Conservation (phyloP, 2,329 filamentous ascomycete genomes). For the Orbilia javanica region DNA sequence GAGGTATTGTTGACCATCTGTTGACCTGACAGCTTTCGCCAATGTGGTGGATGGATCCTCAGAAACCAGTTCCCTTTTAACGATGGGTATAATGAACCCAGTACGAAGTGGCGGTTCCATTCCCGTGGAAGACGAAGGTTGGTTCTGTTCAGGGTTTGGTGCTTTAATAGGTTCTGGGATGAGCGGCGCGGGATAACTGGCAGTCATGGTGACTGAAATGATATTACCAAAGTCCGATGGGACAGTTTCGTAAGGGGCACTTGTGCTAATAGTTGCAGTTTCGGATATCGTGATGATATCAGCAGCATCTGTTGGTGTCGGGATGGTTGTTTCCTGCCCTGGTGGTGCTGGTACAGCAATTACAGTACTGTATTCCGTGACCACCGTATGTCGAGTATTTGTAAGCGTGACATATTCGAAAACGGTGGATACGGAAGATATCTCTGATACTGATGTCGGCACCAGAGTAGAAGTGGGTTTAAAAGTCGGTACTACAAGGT, state of each 20-base stretch:
- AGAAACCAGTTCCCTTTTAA: background rate
- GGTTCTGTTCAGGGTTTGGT: constrained; percentile 18
- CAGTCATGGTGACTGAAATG: constrained; percentile 25
- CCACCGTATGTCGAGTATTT: background rate
- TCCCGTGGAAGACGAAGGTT: constrained; percentile 1
- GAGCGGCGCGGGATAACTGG: constrained; percentile 37
- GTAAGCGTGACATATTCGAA: constrained; percentile 31
- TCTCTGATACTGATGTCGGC: background rate
- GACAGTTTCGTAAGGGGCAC: background rate
- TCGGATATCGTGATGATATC: constrained; percentile 41
- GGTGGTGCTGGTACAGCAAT: constrained; percentile 5
- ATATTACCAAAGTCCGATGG: constrained; percentile 45
- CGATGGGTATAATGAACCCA: constrained; percentile 29
- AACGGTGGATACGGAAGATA: constrained; percentile 13
- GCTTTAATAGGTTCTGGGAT: constrained; percentile 21
- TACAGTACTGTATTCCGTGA: constrained; percentile 20
- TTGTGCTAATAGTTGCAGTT: constrained; percentile 14
- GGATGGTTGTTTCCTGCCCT: constrained; percentile 9
- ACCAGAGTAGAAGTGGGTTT: background rate
- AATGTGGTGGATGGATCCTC: constrained; percentile 27
- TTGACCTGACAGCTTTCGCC: background rate
- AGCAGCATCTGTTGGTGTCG: constrained; percentile 20
- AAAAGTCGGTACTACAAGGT: constrained; percentile 20
- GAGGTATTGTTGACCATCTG: background rate
- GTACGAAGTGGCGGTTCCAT: constrained; percentile 15